These are phyloP conservation scores for Begonia masoniana DNA, from an alignment of 306 rosid species.

Conservation along the genomic window DNA sequence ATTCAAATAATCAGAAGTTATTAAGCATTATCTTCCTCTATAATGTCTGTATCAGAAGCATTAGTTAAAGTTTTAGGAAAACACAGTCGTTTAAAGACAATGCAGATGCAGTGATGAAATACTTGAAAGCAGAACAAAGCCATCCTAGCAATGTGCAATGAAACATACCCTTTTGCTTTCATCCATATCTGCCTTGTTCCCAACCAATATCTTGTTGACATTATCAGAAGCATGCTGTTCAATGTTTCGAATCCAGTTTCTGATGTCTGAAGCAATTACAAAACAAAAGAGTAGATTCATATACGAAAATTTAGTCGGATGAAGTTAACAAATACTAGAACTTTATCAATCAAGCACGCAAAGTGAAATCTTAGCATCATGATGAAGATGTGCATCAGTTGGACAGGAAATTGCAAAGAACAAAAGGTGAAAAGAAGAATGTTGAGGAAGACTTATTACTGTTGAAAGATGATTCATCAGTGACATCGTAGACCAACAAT, in stretches of 20 bases:
- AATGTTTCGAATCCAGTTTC: conserved; percentile 92
- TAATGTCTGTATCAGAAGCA: no score
- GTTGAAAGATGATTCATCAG: conserved; percentile 92
- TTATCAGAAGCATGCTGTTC: conserved; percentile 97
- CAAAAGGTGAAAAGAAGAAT: conserved; percentile 7
- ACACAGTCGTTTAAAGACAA: no score
- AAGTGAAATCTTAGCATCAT: not conserved
- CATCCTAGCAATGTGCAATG: conserved; percentile 7
- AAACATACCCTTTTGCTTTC: conserved; percentile 81
- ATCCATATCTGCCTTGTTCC: conserved; percentile 97
- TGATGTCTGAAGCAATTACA: conserved; percentile 45
- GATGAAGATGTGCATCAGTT: no score
- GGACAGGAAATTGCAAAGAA: not conserved
- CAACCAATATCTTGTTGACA: conserved; percentile 85
- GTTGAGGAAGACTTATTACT: conserved; percentile 22
- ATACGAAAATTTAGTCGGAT: not conserved
- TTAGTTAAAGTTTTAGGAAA: no score
- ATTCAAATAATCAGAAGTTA: not conserved
- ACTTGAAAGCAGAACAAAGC: no score
- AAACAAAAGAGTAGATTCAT: not conserved
- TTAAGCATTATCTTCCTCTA: not conserved
- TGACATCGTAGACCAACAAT: conserved; percentile 86
- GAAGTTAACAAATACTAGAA: no score
- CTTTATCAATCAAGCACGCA: no score
- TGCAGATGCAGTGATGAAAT: no score